Conservation (phyloP, 176 grass and related monocot species). For the Zoysia japonica region DNA sequence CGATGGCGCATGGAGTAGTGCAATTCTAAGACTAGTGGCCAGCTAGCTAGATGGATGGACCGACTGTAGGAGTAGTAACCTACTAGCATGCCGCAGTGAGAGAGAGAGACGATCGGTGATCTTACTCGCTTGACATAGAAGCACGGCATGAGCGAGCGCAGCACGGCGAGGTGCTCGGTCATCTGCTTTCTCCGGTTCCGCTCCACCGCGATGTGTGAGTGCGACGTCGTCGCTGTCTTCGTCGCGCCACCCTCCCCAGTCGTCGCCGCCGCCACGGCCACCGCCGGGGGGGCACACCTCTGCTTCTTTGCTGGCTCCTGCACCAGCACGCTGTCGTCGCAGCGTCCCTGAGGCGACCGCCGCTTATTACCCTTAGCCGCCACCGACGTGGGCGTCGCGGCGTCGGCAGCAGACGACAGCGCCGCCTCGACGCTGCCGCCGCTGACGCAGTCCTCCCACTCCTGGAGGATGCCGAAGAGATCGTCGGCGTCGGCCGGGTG, state of each 20-base stretch:
- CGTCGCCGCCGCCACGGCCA: background rate
- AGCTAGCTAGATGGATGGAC: no score
- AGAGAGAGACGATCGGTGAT: background rate
- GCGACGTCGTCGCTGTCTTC: background rate
- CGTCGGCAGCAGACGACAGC: background rate
- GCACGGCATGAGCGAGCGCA: conserved; percentile 72
- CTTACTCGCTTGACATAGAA: conserved; percentile 86
- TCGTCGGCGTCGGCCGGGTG: conserved; percentile 45
- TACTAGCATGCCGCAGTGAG: no score
- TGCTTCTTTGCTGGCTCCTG: conserved; percentile 45
- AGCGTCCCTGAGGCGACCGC: background rate
- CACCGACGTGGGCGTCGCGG: background rate
- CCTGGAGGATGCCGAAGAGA: conserved; percentile 71
- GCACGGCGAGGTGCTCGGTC: conserved; percentile 71
- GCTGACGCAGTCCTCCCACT: conserved; percentile 51
- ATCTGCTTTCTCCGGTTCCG: conserved; percentile 85
- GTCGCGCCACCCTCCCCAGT: background rate
- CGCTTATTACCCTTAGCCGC: background rate
- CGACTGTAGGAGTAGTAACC: no score
- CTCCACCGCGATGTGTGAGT: conserved; percentile 75
- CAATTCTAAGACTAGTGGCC: background rate
- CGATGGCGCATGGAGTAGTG: conserved; percentile 7
- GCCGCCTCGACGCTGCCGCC: background rate
- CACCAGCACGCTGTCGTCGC: background rate
- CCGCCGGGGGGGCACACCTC: conserved; percentile 17